Evolutionary conservation across 2,329 filamentous ascomycete species (phyloP), one percentile per base, ranked within the genome.

Genomic region (Coniochaeta pulveracea): DNA sequence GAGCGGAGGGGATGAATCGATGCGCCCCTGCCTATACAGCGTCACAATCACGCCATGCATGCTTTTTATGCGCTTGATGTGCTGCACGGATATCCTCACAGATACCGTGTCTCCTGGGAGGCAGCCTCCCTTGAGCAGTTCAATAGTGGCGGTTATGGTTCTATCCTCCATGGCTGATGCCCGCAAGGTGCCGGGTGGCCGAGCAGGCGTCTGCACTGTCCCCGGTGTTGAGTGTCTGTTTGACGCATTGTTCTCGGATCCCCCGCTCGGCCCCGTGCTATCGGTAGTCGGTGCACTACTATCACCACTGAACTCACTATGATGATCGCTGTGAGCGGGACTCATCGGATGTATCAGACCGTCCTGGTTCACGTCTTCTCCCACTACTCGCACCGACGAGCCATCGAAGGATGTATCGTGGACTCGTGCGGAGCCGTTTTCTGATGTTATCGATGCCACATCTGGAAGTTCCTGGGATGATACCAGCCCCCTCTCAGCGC

Each of bases 11-110:
- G 72, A 61, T 47, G 86, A 82, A 51, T 98, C 89, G 28, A 96
- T 89, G 38, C 85, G 77, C 16, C 86, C 86, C 54, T 93, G 84
- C 27, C 91, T 76, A 52, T 93, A 95, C 7, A 98, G 63, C 2
- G 91, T 96, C 28, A 94, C 76, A 39, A 96, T 91, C 30, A 96
- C 81, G 6, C 91, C 89, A 45, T 89, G 83, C 58, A 94, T 69
- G 51, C 86, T 96, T 60, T 89, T 85, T 48, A 96, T 75, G 37
- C 78, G 72, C 54, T 93, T 93, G 38, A 81, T 89, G 52, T 96
- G 91, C 42, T 85, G 80, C 38, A 98, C 78, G 1, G 72, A 76
- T 34, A 96, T 78, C 46, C 75, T 80, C 34, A 96, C 70, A 0
- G 84, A 77, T 26, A 96, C 66, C 16, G 72, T 73, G 46, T 96